Conservation (phyloP, 208 protist genomes). For the Leishmania tarentolae region DNA sequence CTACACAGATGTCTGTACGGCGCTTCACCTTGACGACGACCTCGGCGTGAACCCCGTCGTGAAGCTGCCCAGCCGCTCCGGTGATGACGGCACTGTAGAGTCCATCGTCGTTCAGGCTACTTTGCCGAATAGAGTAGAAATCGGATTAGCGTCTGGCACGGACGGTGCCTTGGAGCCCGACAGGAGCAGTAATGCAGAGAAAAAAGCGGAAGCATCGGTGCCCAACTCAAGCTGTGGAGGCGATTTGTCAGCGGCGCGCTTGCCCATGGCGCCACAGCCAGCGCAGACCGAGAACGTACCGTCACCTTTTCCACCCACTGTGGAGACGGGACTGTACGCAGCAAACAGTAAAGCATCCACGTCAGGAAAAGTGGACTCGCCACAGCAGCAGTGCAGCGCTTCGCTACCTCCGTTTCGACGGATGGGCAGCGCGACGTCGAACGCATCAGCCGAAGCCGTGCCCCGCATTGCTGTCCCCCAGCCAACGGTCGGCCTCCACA, state of each 20-base stretch:
- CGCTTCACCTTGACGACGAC: conserved; percentile 18
- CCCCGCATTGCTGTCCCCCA: conserved; percentile 15
- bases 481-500: not conserved
- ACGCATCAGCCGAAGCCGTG: conserved; percentile 10
- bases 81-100: not conserved
- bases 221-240: not conserved
- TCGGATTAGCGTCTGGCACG: not conserved
- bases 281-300: not conserved
- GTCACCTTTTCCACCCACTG: not conserved
- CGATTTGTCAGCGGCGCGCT: not conserved
- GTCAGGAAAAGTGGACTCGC: not conserved
- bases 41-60: not conserved
- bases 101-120: not conserved
- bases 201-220: not conserved
- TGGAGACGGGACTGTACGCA: not conserved
- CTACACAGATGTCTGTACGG: conserved; percentile 17
- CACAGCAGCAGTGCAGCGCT: not conserved
- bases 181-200: not conserved
- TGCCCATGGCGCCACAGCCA: not conserved
- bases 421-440: conserved; percentile 1
- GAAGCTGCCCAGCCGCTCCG: not conserved
- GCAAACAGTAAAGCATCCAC: not conserved
- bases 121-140: conserved; percentile 9
- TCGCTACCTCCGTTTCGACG: not conserved
- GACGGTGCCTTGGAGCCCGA: not conserved